A percentile compares a stretch with the other conserved stretches of the same genome.
Evolutionary conservation across 129 eudicot species (phyloP).

Genomic region (Helianthus tuberosus): DNA sequence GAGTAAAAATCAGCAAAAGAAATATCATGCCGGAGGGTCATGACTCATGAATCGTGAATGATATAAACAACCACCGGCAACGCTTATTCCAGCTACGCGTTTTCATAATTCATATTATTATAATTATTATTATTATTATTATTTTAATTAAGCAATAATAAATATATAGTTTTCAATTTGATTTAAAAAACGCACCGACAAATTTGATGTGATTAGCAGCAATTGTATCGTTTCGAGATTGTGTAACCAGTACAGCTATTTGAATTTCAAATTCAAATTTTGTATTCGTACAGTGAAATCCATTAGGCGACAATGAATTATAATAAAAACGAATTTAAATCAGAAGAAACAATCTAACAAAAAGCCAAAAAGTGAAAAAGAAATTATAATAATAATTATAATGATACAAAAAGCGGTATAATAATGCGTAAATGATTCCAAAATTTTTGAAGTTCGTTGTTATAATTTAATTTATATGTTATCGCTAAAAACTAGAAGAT

Average conservation of each 20-base stretch:
- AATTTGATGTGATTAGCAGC: neutral
- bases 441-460: slow-evolving; percentile 12
- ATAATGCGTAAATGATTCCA: slow-evolving; percentile 37
- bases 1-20: slow-evolving; percentile 15
- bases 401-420: slow-evolving; percentile 24
- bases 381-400: slow-evolving; percentile 13
- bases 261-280: slow-evolving; percentile 1
- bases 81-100: slow-evolving; percentile 40
- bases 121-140: no score
- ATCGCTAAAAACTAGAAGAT: slow-evolving; percentile 11
- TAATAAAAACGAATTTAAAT: slow-evolving; percentile 20
- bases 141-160: neutral
- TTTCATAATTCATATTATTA: slow-evolving; percentile 20
- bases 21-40: slow-evolving; percentile 14
- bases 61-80: slow-evolving; percentile 19
- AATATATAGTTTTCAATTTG: neutral
- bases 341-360: slow-evolving; percentile 19
- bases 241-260: neutral
- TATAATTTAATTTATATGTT: neutral
- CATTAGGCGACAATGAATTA: slow-evolving; percentile 38
- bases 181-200: slow-evolving; percentile 2
- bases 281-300: neutral
- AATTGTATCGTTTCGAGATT: slow-evolving; percentile 13
- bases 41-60: slow-evolving; percentile 1
- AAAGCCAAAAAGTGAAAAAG: slow-evolving; percentile 35